Base-by-base conservation (phyloP, 768 basidiomycete genomes). In the Trichaptum fuscoviolaceum region DNA sequence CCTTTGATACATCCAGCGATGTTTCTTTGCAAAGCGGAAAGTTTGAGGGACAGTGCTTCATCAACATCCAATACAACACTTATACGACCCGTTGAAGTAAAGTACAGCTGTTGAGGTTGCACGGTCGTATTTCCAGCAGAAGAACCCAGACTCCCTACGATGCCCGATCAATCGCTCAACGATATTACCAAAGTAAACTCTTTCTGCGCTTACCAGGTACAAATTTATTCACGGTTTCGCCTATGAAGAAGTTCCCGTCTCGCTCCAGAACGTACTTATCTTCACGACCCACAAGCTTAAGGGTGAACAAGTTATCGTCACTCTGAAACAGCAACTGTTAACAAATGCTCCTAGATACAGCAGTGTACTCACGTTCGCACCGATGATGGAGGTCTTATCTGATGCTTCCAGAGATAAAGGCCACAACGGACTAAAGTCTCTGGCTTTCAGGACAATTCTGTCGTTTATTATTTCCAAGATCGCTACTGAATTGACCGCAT, bases 401-500 rank as follows among this genome's bases (percentile, higher is more conserved):
- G 86, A 75, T 15, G 85, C 80, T 64, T 89, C 87, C 17, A 93
- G 82, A 36, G 82, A 79, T 7, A 90, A 79, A 2, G 94, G 91
- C 83, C 89, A 92, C 62, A 92, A 75, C 7, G 92, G 86, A 0
- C 85, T 82, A 74, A 88, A 92, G 74, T 96, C 92, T 69, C 85
- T 85, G 9, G 90, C 91, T 17, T 90, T 75, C 35, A 83, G 81
- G 35, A 81, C 74, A 4, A 90, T 73, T 67, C 79, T 81, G 2
- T 73, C 77, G 15, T 77, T 78, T 1, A 70, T 67, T 63, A 90
- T 74, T 65, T 83, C 82, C 35, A 96, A 78, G 27, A 93, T 69
- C 2, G 93, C 89, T 20, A 96, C 82, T 0, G 93, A 94, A 73
- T 85, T 87, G 27, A 96, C 84, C 8, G 88, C 87, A 72, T 97